Evolutionary conservation across 345 rosid species (phyloP), one percentile per base, ranked within the genome.

Genomic region (Populus alba): DNA sequence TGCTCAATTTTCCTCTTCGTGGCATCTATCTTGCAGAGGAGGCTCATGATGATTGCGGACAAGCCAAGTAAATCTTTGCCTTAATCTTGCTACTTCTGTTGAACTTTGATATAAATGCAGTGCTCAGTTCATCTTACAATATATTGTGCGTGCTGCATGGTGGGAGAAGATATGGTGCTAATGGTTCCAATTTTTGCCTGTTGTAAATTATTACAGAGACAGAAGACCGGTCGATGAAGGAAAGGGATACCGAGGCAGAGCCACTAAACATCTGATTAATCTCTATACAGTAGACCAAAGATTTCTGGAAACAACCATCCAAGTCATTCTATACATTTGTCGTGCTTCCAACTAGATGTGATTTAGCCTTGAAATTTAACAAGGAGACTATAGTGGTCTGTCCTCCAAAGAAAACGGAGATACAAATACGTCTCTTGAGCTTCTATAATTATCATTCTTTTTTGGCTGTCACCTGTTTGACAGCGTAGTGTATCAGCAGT

Each of bases 1-100:
- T 96, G 99, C 90, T 94, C 98, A 1, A 88, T 94, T 81, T 96
- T 96, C 92, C 99, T 96, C 83, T 89, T 92, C 8, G 86, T 96
- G 81, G 99, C 99, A 45, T 90, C 91, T 35, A 70, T 96, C 82
- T 79, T 94, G 86, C 99, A 96, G 83, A 89, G 95, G 83, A 89
- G 99, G 80, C 91, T 96, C 67, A 82, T 94, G 94, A 83, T 83
- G 78, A 89, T 94, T 78, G 81, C 89, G 29, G 98, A 94, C 39
- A 96, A 88, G 84, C 87, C 97, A 80, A 96, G 99, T 94, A 86
- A 83, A 77, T 79, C 61, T 53, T 49, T 16, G 43, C 29, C 63
- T 35, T n/a, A n/a, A 23, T 23, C 25, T 59, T 0, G 29, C 15
- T n/a, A 59, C 12, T 23, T 59, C 29, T 23, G 6, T 10, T 23